Evolutionary conservation across 192 early-diverging fungal species (phyloP), one percentile per base, ranked within the genome.

Genomic region (Backusella sp.): DNA sequence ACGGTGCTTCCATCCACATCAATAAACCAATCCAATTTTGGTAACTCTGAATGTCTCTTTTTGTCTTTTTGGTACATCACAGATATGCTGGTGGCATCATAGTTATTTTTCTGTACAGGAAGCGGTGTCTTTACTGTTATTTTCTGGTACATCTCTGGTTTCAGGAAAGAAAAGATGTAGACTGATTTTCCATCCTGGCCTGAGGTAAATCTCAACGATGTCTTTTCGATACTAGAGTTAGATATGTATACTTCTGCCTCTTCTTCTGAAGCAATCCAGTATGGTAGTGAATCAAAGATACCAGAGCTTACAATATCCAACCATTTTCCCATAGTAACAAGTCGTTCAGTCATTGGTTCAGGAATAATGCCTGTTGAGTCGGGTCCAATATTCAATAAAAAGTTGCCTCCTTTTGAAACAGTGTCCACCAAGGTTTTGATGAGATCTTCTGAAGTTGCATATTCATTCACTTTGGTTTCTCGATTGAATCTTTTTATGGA

Each of bases 341-440:
- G 32, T 6, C 53, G 68, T 0, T 56, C 32, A 14, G 39, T 26
- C 67, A 75, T 74, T 0, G 68, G 53, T 3, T 36, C 26, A 28
- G 78, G 74, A 2, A 79, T 42, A 3, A 8, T 28, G 4, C 78
- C 78, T 2, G 49, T n/a, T 2, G 68, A 34, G 6, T 79, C 78
- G 0, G 78, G 78, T 6, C 78, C 78, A 28, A 79, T 75, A 26
- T 75, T 74, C 8, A 79, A 59, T 71, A 79, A 70, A 21, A 79
- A 66, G 56, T 79, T 79, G 9, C 78, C 78, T 23, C 78, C 78
- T 42, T 66, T 69, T 46, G 66, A 52, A 6, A 79, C 66, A 11
- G 73, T 53, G 65, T 74, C 52, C 1, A 79, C 59, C 17, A 79
- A 42, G 6, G 70, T 68, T 14, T 75, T 68, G 17, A 79, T 68